phyloP scores from a whole-genome alignment of 1,284 basidiomycete genomes.

The Volvariella volvacea region DNA sequence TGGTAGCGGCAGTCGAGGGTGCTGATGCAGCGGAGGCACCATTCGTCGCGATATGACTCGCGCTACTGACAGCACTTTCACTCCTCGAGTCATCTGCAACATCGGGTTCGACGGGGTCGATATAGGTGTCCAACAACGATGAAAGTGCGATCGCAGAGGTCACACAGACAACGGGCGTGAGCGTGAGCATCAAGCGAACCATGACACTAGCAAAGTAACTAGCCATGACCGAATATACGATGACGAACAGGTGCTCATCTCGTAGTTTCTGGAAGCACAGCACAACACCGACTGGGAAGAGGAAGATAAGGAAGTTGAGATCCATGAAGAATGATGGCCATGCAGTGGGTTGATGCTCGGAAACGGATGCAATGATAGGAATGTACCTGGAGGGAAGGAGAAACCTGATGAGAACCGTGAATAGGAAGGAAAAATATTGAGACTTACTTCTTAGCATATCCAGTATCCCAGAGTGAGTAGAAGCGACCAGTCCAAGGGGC shows the following conservation, averaged over 20 bases:
- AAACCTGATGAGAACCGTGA: slow-evolving; percentile 12
- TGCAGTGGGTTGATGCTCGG: slow-evolving; percentile 99
- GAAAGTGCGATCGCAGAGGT: slow-evolving; percentile 89
- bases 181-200: slow-evolving; percentile 93
- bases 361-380: slow-evolving; percentile 98
- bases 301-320: slow-evolving; percentile 93
- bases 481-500: slow-evolving; percentile 99
- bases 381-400: slow-evolving; percentile 58
- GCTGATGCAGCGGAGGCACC: slow-evolving; percentile 17
- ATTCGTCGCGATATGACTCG: slow-evolving; percentile 18
- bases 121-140: slow-evolving; percentile 83
- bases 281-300: slow-evolving; percentile 95
- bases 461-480: slow-evolving; percentile 99
- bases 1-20: slow-evolving; percentile 14
- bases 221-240: slow-evolving; percentile 94
- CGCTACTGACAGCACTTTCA: slow-evolving; percentile 15
- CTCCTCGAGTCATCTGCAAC: slow-evolving; percentile 26
- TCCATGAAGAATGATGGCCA: slow-evolving; percentile 99
- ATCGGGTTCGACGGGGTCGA: slow-evolving; percentile 67
- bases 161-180: slow-evolving; percentile 91
- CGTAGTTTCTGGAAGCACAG: slow-evolving; percentile 91
- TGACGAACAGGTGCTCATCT: slow-evolving; percentile 98
- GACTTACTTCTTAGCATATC: slow-evolving; percentile 90
- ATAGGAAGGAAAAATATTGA: neutral
- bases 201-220: slow-evolving; percentile 99